Percentiles rank a stretch among this genome's conserved stretches.
These are phyloP conservation scores for Nematodospora valgi DNA, from an alignment of 805 yeast genomes.

Conservation along the genomic window DNA sequence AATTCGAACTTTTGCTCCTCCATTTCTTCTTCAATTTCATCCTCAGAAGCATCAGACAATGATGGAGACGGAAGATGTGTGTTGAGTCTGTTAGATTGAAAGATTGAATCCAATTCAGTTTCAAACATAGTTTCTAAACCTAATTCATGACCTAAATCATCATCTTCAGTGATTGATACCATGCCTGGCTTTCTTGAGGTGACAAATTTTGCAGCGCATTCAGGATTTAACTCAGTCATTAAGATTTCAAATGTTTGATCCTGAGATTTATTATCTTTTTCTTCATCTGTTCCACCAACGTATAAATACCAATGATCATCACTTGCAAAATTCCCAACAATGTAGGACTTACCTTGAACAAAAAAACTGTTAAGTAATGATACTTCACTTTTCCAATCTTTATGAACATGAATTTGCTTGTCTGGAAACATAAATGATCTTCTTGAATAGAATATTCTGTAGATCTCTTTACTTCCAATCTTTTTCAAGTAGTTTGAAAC, in stretches of 20 bases:
- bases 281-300: constrained; percentile 46
- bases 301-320: constrained; percentile 92
- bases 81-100: constrained; percentile 13
- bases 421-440: constrained; percentile 92
- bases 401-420: constrained; percentile 76
- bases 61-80: constrained; percentile 35
- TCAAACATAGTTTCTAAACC: constrained; percentile 67
- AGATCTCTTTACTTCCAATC: constrained; percentile 18
- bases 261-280: neutral
- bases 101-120: constrained; percentile 63
- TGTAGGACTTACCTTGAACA: constrained; percentile 56
- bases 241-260: constrained; percentile 85
- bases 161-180: constrained; percentile 47
- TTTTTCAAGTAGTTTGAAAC: too few relatives aligned
- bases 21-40: constrained; percentile 15
- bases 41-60: constrained; percentile 25
- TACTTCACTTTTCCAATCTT: constrained; percentile 82
- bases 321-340: constrained; percentile 71
- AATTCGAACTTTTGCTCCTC: constrained; percentile 27
- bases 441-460: constrained; percentile 82
- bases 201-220: constrained; percentile 55
- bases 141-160: constrained; percentile 73
- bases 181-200: constrained; percentile 47
- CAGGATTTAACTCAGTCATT: constrained; percentile 78
- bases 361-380: constrained; percentile 64